These are phyloP conservation scores for Ustilago cynodontis DNA, from an alignment of 1,284 basidiomycete genomes.

Conservation along the genomic window DNA sequence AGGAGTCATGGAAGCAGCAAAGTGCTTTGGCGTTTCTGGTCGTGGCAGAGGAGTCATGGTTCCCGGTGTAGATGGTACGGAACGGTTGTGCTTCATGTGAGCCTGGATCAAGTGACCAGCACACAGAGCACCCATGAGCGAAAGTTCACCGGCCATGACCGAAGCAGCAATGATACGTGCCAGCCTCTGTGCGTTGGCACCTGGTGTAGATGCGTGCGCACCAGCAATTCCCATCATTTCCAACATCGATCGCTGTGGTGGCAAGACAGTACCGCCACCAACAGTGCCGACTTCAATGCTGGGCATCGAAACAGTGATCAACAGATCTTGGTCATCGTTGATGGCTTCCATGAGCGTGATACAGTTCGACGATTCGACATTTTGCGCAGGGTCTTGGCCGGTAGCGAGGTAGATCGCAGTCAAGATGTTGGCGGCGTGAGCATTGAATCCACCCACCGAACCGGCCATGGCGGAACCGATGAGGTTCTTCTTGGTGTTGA, in stretches of 20 bases:
- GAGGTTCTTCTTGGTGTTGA: slow-evolving; percentile 98
- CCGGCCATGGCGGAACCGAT: slow-evolving; percentile 98
- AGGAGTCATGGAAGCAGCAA: slow-evolving; percentile 63
- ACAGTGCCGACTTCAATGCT: slow-evolving; percentile 77
- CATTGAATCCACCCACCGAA: slow-evolving; percentile 96
- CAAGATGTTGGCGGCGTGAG: slow-evolving; percentile 96
- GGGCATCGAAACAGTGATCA: slow-evolving; percentile 72
- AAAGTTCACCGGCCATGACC: slow-evolving; percentile 69
- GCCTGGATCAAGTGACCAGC: slow-evolving; percentile 69
- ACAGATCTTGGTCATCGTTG: slow-evolving; percentile 88
- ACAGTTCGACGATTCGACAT: slow-evolving; percentile 97
- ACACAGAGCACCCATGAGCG: slow-evolving; percentile 66
- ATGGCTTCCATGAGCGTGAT: slow-evolving; percentile 98
- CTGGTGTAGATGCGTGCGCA: slow-evolving; percentile 62
- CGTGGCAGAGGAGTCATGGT: slow-evolving; percentile 60
- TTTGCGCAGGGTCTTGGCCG: slow-evolving; percentile 98
- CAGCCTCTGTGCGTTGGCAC: slow-evolving; percentile 68
- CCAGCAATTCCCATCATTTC: slow-evolving; percentile 68
- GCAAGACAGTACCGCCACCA: slow-evolving; percentile 83
- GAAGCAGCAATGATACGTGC: slow-evolving; percentile 68
- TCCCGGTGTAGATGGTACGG: slow-evolving; percentile 65
- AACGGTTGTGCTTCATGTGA: slow-evolving; percentile 69
- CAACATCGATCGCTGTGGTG: slow-evolving; percentile 66
- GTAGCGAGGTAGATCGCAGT: slow-evolving; percentile 94
- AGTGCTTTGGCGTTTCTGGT: slow-evolving; percentile 61